Base-by-base conservation (phyloP, 805 yeast species). In the Nakazawaea ernobii region DNA sequence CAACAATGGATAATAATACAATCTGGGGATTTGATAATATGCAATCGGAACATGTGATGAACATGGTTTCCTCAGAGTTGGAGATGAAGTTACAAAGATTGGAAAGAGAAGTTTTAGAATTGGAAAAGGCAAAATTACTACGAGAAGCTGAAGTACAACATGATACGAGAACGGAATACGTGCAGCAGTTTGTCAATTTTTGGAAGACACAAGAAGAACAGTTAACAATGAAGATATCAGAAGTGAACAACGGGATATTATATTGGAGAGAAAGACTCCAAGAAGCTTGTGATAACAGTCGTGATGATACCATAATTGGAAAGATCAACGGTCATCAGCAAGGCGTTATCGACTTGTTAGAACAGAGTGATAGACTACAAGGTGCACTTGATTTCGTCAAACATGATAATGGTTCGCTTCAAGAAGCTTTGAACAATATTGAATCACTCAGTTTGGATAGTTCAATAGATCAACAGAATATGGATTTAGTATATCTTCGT, bases 51-150 rank as follows among this genome's bases (percentile, higher is more conserved):
- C 36, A 40, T 20, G 41, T 46, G 49, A 40, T 46, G 37, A 27
- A 40, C 24, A 15, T 46, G 6, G 42, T 40, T 5, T 27, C 27
- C 4, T 8, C 17, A 3, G 35, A 35, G 17, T 30, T 46, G 7
- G 15, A 24, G 14, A 33, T 26, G 11, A 27, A 42, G n/a, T 28
- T 46, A 8, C n/a, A 27, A 28, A 3, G 8, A 13, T 26, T 45
- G 30, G 6, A 33, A 38, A 45, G 33, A 33, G 29, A 39, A 30
- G 13, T 46, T 9, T 7, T 24, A 9, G 49, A 46, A 14, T 17
- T 46, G 20, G 39, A 40, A 35, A 40, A 41, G 45, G 49, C 49
- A 2, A 40, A 46, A 20, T 2, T 15, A 11, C 20, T 46, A n/a
- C 40, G 32, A 29, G 49, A 39, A 30, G 27, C 35, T 20, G 37